Base-by-base conservation (phyloP, 2,329 filamentous ascomycete species). In the Elsinoe batatas region DNA sequence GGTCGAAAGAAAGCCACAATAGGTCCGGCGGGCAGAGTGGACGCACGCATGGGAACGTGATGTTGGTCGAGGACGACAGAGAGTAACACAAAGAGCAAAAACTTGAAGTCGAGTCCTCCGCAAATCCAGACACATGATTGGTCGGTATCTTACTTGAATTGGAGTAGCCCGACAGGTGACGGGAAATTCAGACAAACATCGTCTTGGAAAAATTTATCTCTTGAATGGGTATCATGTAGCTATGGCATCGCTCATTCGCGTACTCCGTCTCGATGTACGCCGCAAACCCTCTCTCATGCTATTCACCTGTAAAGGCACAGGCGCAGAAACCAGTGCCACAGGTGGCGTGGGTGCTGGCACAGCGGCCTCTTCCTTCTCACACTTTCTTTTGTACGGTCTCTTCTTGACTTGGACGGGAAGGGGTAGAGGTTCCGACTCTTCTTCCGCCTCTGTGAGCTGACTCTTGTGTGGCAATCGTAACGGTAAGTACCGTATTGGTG, bases 401-500 rank as follows among this genome's bases (percentile, higher is more conserved):
- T 55, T 55, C 40, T 55, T 55, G n/a, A 46, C 40, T 15, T 55
- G 40, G 7, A 38, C 53, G 13, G 49, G 32, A 13, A 42, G 26
- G 8, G 42, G 40, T 13, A 26, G 7, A 20, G 22, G 17, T 42
- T 46, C 53, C 8, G 36, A 62, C 30, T 66, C 68, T 43, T 67
- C 66, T 30, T 70, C 67, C 8, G 60, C 62, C 33, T 58, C 67
- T 56, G 67, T 64, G n/a, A 70, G 65, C 43, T 63, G 64, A 18
- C 56, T 60, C 53, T 66, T 68, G 56, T 65, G 57, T 2, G 81
- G 81, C 49, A 84, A 65, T 49, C 77, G 74, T 54, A 81, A 70
- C 1, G 79, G 79, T 7, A 83, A 69, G 63, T 76, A 78, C 4
- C 76, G 75, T 56, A 76, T 74, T 3, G 79, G 77, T 0, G 79